Evolutionary conservation across 1,284 basidiomycete genomes (phyloP).

Genomic region (Bjerkandera adusta): DNA sequence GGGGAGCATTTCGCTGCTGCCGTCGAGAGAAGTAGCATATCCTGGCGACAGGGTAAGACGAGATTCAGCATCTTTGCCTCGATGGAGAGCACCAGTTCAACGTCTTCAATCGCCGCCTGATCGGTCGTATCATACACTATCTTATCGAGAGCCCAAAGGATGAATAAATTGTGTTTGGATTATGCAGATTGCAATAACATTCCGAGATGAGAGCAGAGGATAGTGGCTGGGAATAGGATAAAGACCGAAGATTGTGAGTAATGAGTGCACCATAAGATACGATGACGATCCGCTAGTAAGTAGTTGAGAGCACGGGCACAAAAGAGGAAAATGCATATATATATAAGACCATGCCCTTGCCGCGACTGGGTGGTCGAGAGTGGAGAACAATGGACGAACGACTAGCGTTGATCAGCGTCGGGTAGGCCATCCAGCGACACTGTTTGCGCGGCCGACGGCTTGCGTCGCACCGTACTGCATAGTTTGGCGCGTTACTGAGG

Average conservation of each 20-base stretch:
- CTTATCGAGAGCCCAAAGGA: neutral
- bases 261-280: neutral
- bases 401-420: neutral
- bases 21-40: no score
- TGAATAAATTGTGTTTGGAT: constrained; percentile 8
- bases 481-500: constrained; percentile 1
- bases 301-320: neutral
- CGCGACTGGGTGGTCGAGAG: no score
- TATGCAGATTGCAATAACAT: constrained; percentile 12
- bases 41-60: no score
- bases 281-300: neutral
- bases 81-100: no score
- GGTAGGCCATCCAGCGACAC: neutral
- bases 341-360: neutral
- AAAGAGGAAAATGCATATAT: constrained; percentile 1
- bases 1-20: no score
- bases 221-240: constrained; percentile 6
- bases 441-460: constrained; percentile 2
- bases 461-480: neutral
- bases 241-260: neutral
- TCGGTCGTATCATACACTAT: no score
- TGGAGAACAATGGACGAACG: no score
- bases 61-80: no score
- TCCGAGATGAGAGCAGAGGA: constrained; percentile 12
- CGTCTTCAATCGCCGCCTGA: no score